A percentile compares a stretch with the other conserved stretches of the same genome.
phyloP scores from a whole-genome alignment of 441 rosid species.

The Macaranga tanarius region DNA sequence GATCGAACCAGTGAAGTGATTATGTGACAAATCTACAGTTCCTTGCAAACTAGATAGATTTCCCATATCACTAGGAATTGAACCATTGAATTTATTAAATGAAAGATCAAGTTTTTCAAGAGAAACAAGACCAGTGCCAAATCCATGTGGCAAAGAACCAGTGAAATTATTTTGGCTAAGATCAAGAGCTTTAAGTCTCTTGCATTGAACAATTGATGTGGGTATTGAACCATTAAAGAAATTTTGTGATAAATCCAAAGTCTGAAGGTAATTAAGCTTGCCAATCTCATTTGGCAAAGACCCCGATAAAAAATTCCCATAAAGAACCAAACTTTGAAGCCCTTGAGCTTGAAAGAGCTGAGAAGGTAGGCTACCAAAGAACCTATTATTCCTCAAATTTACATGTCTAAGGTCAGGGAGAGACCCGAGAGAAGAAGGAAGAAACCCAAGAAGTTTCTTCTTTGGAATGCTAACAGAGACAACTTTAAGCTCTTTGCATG shows the following conservation, averaged over 20 bases:
- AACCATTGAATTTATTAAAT: constrained; percentile 65
- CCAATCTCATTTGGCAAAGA: constrained; percentile 65
- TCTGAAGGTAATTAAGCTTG: constrained; percentile 68
- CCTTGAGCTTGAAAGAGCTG: constrained; percentile 77
- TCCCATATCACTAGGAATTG: constrained; percentile 68
- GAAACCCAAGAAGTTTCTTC: constrained; percentile 72
- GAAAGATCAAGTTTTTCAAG: constrained; percentile 80
- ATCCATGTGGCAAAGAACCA: constrained; percentile 65
- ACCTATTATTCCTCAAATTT: constrained; percentile 75
- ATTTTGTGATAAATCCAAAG: constrained; percentile 82
- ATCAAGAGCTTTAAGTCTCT: constrained; percentile 67
- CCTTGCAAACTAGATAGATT: constrained; percentile 87
- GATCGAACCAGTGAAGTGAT: constrained; percentile 65
- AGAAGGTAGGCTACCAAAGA: constrained; percentile 61
- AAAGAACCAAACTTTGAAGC: constrained; percentile 85
- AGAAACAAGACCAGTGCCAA: constrained; percentile 59
- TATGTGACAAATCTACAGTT: constrained; percentile 93
- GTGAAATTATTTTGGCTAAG: constrained; percentile 79
- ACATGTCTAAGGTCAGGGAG: constrained; percentile 82
- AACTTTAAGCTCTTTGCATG: constrained; percentile 77
- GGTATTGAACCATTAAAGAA: constrained; percentile 76
- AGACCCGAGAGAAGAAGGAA: constrained; percentile 74
- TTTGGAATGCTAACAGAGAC: constrained; percentile 82
- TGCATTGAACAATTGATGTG: constrained; percentile 65
- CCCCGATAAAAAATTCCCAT: constrained; percentile 83